These are phyloP conservation scores for Vicia villosa DNA, from an alignment of 306 rosid species.

Conservation along the genomic window DNA sequence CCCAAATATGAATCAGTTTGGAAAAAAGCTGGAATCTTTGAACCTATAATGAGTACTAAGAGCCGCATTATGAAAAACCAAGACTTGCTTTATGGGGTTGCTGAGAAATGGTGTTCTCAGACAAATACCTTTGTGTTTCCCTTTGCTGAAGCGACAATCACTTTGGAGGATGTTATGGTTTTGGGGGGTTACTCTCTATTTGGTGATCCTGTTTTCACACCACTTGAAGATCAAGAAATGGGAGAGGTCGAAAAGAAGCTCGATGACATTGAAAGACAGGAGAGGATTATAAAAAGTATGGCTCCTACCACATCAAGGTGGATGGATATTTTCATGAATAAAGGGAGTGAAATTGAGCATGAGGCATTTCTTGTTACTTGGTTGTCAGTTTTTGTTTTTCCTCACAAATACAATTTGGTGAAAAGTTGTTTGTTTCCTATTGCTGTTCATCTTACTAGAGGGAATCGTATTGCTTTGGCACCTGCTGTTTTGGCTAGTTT, in stretches of 20 bases:
- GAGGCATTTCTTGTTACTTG: conserved; percentile 57
- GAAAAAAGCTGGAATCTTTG: conserved; percentile 51
- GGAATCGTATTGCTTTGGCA: conserved; percentile 53
- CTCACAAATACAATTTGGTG: neutral
- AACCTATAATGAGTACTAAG: conserved; percentile 47
- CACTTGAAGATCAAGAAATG: conserved; percentile 37
- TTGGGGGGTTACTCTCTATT: conserved; percentile 53
- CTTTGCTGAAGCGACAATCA: conserved; percentile 61
- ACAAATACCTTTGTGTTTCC: conserved; percentile 52
- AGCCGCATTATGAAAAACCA: neutral
- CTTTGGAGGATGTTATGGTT: conserved; percentile 60
- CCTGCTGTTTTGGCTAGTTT: conserved; percentile 57
- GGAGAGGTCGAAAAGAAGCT: conserved; percentile 26
- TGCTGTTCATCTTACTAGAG: conserved; percentile 55
- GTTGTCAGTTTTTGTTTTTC: conserved; percentile 51
- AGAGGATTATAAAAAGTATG: neutral
- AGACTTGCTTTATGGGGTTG: conserved; percentile 35
- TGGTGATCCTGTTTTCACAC: conserved; percentile 41
- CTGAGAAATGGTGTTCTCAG: conserved; percentile 48
- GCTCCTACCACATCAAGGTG: neutral
- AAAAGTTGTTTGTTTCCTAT: conserved; percentile 36
- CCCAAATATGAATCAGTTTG: conserved; percentile 39
- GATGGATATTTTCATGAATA: conserved; percentile 38
- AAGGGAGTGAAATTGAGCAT: conserved; percentile 58
- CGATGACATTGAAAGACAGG: conserved; percentile 12